phyloP scores from a whole-genome alignment of 345 rosid genomes.

The Cardamine chenopodiifolia region DNA sequence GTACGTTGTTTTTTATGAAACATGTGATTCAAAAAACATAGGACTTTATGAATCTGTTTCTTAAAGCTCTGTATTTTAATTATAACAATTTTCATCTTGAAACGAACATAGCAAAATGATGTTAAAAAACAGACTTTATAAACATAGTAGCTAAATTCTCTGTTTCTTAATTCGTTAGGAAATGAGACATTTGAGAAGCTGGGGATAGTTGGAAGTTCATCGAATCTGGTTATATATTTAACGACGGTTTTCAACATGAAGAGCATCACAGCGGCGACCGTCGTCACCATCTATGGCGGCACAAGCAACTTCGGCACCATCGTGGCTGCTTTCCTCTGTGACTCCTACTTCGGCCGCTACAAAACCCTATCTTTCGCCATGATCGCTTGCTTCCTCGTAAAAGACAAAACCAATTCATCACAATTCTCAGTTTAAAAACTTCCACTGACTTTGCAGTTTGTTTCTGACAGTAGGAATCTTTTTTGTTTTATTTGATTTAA shows the following conservation, averaged over 20 bases:
- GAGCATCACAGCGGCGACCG: conserved; percentile 62
- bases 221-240: conserved; percentile 59
- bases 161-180: conserved; percentile 45
- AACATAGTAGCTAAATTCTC: background rate
- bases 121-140: background rate
- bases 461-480: background rate
- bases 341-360: conserved; percentile 77
- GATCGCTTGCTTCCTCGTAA: conserved; percentile 63
- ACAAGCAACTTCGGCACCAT: conserved; percentile 68
- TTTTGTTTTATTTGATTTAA: conserved; percentile 9
- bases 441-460: background rate
- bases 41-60: background rate
- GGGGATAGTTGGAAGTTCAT: conserved; percentile 61
- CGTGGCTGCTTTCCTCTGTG: conserved; percentile 64
- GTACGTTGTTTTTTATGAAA: background rate
- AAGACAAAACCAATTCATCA: background rate
- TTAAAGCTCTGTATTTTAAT: background rate
- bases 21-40: background rate
- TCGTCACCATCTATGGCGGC: conserved; percentile 60
- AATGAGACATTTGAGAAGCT: conserved; percentile 73
- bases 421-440: background rate
- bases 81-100: conserved; percentile 6
- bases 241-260: conserved; percentile 67
- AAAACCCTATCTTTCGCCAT: conserved; percentile 63
- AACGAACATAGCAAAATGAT: background rate